Evolutionary conservation across 1,139 yeast species (phyloP), one percentile per base, ranked within the genome.

Genomic region (Suhomyces taliae): DNA sequence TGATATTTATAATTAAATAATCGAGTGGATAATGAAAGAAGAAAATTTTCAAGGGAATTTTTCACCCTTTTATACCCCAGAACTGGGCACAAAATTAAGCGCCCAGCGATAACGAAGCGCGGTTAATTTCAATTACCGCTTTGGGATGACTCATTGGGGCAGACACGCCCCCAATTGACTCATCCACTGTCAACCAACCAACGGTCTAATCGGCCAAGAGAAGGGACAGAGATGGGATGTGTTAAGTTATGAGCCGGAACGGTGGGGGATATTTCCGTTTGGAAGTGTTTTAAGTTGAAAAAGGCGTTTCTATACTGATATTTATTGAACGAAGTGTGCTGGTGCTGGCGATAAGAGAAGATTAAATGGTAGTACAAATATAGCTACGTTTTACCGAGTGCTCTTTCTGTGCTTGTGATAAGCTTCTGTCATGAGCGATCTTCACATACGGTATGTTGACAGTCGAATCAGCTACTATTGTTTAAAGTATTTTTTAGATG

Each of bases 31-130:
- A 45, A 46, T 36, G 46, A 53, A 57, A 24, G 41, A 31, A 31
- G 42, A 61, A 62, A 59, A 48, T 51, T 55, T 60, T 56, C 49
- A 45, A 44, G 52, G 49, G 44, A 41, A 41, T 47, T 54, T 52
- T 46, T 43, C 45, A 41, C 45, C 49, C 58, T 58, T 55, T 57
- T 63, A 65, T 64, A 29, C 32, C 32, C 7, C 32, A 64, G 40
- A 48, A 46, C 49, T 47, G 26, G 43, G 42, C 39, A 32, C 39
- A 36, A 37, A 51, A 51, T 50, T 48, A 47, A 45, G 44, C 49
- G 44, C 50, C 24, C 51, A 51, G 45, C 58, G 71, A 67, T 66
- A 64, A 65, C 65, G 62, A 56, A 68, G 69, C 74, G 75, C 75
- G 74, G 63, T 66, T 64, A 68, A 58, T 50, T 49, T 43, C 54